phyloP scores from a whole-genome alignment of 306 rosid species.

The Oemleria cerasiformis region DNA sequence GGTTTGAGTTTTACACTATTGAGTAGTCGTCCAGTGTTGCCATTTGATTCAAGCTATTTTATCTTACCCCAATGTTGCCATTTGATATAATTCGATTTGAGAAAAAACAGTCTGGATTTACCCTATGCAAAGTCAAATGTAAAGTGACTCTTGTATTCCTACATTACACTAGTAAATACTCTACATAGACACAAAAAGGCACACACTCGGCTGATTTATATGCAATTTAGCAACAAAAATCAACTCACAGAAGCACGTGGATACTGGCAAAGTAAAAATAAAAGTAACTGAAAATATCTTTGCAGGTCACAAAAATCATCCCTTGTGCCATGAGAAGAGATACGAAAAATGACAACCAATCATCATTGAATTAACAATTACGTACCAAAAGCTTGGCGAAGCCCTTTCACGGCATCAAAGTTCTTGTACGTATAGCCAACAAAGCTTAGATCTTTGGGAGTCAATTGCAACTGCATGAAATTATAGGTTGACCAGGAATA shows the following conservation, averaged over 20 bases:
- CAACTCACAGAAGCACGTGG: slow-evolving; percentile 20
- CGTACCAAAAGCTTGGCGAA: slow-evolving; percentile 75
- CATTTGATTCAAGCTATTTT: not conserved
- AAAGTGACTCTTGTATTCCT: not conserved
- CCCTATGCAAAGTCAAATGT: not conserved
- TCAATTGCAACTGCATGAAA: slow-evolving; percentile 74
- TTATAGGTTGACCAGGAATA: slow-evolving; percentile 18
- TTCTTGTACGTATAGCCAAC: slow-evolving; percentile 98
- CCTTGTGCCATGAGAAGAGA: not conserved
- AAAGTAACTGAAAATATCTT: not conserved
- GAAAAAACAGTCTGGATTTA: too few species aligned
- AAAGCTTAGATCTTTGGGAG: slow-evolving; percentile 93
- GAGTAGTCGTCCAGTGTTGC: not conserved
- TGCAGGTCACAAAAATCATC: slow-evolving; percentile 1
- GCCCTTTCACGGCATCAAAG: slow-evolving; percentile 95
- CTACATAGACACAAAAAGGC: not conserved
- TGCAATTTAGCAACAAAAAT: not conserved
- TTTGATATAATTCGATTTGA: too few species aligned
- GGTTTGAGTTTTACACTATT: not conserved
- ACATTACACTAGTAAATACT: not conserved
- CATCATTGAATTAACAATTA: slow-evolving; percentile 20
- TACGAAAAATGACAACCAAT: not conserved
- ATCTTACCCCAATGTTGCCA: not conserved
- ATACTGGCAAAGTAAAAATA: not conserved
- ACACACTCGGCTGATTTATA: not conserved